A percentile compares a stretch with the other conserved stretches of the same genome.
Conservation (phyloP, 2,329 filamentous ascomycete species). For the Fusarium nisikadoi region DNA sequence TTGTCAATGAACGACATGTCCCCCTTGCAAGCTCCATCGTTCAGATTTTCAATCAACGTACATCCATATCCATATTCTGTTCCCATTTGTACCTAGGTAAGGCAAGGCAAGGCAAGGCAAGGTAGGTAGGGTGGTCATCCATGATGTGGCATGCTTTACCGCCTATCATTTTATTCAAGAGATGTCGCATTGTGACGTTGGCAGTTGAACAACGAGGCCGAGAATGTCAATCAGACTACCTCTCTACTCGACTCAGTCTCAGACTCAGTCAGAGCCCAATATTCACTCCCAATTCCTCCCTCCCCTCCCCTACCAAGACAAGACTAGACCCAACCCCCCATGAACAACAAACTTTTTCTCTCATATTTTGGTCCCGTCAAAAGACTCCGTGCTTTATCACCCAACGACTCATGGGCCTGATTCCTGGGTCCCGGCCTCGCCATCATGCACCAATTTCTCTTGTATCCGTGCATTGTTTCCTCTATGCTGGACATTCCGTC, state of each 20-base stretch:
- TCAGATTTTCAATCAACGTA: neutral
- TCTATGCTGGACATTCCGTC: constrained; percentile 24
- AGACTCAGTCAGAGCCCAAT: neutral
- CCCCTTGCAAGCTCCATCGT: constrained; percentile 15
- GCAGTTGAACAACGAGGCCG: neutral
- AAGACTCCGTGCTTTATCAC: constrained; percentile 19
- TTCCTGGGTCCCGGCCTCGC: constrained; percentile 26
- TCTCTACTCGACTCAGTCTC: constrained; percentile 3
- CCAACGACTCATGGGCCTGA: constrained; percentile 10
- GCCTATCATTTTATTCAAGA: constrained; percentile 29
- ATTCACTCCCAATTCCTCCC: neutral
- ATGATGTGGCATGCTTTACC: constrained; percentile 35
- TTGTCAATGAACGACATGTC: constrained; percentile 31
- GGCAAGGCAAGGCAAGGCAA: neutral
- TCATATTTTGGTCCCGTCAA: constrained; percentile 19
- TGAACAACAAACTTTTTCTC: constrained; percentile 1
- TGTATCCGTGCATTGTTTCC: constrained; percentile 26
- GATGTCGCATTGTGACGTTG: constrained; percentile 27
- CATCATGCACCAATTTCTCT: constrained; percentile 17
- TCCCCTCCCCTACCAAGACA: neutral
- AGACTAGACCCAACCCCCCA: constrained; percentile 18
- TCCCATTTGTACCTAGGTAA: neutral
- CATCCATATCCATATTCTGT: neutral
- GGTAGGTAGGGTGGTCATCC: neutral
- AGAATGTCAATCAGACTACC: neutral